These are phyloP conservation scores for Globomyces pollinis-pini DNA, from an alignment of 192 early-diverging fungal genomes.

Conservation along the genomic window DNA sequence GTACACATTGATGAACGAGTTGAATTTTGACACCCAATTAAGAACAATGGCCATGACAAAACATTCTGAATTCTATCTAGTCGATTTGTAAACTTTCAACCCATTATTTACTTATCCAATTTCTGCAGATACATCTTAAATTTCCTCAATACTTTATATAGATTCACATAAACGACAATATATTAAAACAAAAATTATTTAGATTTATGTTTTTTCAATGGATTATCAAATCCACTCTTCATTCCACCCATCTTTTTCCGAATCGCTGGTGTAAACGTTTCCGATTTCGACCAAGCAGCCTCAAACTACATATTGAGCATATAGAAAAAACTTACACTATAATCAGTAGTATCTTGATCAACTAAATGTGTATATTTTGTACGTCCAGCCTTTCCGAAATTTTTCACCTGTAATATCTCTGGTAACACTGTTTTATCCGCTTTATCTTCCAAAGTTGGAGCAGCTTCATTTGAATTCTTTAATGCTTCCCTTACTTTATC, in stretches of 20 bases:
- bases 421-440: slow-evolving; percentile 66
- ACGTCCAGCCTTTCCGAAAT: slow-evolving; percentile 76
- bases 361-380: slow-evolving; percentile 85
- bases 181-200: no score
- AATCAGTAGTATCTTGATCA: slow-evolving; percentile 74
- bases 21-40: no score
- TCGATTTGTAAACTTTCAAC: no score
- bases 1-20: no score
- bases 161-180: no score
- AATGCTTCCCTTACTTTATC: slow-evolving; percentile 45
- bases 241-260: slow-evolving; percentile 43
- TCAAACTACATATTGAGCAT: slow-evolving; percentile 19
- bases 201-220: slow-evolving; percentile 40
- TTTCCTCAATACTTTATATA: no score
- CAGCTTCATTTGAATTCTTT: slow-evolving; percentile 57
- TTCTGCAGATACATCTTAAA: no score
- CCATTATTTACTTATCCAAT: no score
- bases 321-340: slow-evolving; percentile 23
- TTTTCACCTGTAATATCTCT: slow-evolving; percentile 83
- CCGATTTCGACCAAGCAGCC: slow-evolving; percentile 37
- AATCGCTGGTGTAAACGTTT: slow-evolving; percentile 38
- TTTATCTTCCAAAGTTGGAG: slow-evolving; percentile 65
- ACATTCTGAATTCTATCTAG: no score
- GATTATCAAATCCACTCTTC: slow-evolving; percentile 44
- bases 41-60: no score